Evolutionary conservation across 495 filamentous ascomycete genomes (phyloP).

Genomic region (Xylaria scruposa): DNA sequence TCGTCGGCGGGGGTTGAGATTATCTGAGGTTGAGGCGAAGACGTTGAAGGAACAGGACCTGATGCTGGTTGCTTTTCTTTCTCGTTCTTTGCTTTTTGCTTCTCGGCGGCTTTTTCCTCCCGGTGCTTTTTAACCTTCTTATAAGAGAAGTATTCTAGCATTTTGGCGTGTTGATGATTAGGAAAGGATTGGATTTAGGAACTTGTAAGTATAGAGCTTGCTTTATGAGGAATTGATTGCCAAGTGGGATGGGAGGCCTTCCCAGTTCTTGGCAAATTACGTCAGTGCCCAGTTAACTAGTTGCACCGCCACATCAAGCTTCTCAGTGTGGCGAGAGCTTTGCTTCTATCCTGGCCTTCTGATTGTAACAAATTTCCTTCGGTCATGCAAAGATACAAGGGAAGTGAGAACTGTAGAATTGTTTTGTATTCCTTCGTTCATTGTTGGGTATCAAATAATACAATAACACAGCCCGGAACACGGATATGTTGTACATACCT

Average conservation of each 20-base stretch:
- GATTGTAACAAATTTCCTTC: too few species aligned
- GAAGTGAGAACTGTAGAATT: background rate
- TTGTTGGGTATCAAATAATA: slow-evolving; percentile 20
- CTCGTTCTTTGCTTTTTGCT: background rate
- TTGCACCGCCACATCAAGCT: slow-evolving; percentile 19
- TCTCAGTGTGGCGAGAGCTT: slow-evolving; percentile 19
- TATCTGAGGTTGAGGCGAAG: slow-evolving; percentile 17
- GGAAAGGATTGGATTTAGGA: background rate
- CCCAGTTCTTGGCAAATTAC: slow-evolving; percentile 10
- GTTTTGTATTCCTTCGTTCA: background rate
- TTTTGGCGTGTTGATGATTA: slow-evolving; percentile 26
- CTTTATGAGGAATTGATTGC: background rate
- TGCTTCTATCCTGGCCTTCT: background rate
- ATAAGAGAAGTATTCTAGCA: slow-evolving; percentile 53
- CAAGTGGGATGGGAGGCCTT: slow-evolving; percentile 15
- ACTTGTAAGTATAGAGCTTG: background rate
- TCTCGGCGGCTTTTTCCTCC: slow-evolving; percentile 45
- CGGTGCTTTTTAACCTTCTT: slow-evolving; percentile 55
- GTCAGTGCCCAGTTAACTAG: background rate
- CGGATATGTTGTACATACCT: background rate
- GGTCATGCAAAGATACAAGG: too few species aligned
- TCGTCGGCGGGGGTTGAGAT: slow-evolving; percentile 11
- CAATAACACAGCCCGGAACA: background rate
- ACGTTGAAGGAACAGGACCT: background rate
- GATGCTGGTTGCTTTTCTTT: slow-evolving; percentile 20